Conservation (phyloP, 2,329 filamentous ascomycete species). For the Aureobasidium sp. region DNA sequence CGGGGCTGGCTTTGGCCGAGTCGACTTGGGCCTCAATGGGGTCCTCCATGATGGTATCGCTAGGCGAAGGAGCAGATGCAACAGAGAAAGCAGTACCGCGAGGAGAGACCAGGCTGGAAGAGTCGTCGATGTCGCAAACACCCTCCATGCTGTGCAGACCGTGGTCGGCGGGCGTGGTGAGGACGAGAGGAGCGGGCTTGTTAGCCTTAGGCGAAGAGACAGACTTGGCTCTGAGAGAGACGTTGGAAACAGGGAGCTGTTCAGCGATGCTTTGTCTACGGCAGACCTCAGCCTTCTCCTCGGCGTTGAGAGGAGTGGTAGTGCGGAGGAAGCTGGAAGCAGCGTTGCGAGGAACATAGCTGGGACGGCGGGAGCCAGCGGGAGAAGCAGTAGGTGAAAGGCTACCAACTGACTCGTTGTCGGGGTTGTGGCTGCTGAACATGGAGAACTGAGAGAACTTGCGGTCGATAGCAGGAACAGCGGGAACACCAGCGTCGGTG, state of each 20-base stretch:
- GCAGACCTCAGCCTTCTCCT: constrained; percentile 11
- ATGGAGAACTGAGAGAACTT: constrained; percentile 12
- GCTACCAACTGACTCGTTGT: neutral
- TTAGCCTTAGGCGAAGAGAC: neutral
- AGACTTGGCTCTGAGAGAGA: neutral
- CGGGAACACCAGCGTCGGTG: constrained; percentile 3
- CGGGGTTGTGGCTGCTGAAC: constrained; percentile 13
- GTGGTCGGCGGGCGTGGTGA: neutral
- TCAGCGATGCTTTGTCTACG: constrained; percentile 2
- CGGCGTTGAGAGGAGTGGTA: constrained; percentile 12
- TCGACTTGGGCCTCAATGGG: neutral
- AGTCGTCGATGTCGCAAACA: constrained; percentile 12
- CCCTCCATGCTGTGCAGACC: constrained; percentile 10
- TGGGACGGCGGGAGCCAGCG: constrained; percentile 10
- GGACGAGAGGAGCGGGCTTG: constrained; percentile 13
- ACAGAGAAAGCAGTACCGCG: neutral
- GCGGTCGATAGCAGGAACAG: constrained; percentile 12
- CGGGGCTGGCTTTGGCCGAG: constrained; percentile 12
- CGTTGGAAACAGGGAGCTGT: neutral
- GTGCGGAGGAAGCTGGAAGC: constrained; percentile 13
- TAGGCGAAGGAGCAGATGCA: constrained; percentile 2
- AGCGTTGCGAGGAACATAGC: constrained; percentile 15
- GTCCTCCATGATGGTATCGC: constrained; percentile 12
- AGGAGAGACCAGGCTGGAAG: neutral
- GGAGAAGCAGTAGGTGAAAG: constrained; percentile 6